Percentiles rank a stretch among this genome's conserved stretches.
These are phyloP conservation scores for Myxozyma lipomycoides DNA, from an alignment of 805 yeast genomes.

Conservation along the genomic window DNA sequence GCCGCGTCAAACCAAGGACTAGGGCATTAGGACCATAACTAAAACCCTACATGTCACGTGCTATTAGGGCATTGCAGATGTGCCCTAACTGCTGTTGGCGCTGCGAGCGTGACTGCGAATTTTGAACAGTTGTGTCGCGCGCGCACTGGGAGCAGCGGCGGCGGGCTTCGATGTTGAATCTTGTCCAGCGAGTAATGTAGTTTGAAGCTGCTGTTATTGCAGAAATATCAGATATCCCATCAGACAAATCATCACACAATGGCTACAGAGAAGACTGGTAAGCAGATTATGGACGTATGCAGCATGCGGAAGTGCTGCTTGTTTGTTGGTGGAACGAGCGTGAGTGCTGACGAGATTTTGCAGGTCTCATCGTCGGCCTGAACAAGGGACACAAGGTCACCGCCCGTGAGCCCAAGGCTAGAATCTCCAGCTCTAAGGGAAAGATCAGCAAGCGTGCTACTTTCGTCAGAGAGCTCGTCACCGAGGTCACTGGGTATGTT, in stretches of 20 bases:
- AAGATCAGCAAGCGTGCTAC: slow-evolving; percentile 90
- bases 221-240: too few relatives aligned
- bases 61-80: too few relatives aligned
- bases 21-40: too few relatives aligned
- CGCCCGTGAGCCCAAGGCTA: slow-evolving; percentile 77
- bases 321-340: neutral
- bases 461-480: slow-evolving; percentile 91
- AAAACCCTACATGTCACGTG: too few relatives aligned
- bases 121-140: too few relatives aligned
- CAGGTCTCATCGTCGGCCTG: slow-evolving; percentile 92
- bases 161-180: too few relatives aligned
- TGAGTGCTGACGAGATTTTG: neutral
- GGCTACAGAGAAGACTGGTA: slow-evolving; percentile 29
- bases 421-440: slow-evolving; percentile 95
- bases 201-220: too few relatives aligned
- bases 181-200: too few relatives aligned
- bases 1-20: too few relatives aligned
- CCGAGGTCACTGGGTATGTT: slow-evolving; percentile 80
- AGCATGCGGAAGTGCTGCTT: neutral
- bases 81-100: too few relatives aligned
- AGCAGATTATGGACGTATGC: neutral
- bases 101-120: too few relatives aligned
- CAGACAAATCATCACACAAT: slow-evolving; percentile 9
- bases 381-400: slow-evolving; percentile 99
- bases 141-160: too few relatives aligned